Percentiles rank a stretch among this genome's conserved stretches.
Evolutionary conservation across 331 rosid genomes (phyloP).

Genomic region (Acacia pycnantha): DNA sequence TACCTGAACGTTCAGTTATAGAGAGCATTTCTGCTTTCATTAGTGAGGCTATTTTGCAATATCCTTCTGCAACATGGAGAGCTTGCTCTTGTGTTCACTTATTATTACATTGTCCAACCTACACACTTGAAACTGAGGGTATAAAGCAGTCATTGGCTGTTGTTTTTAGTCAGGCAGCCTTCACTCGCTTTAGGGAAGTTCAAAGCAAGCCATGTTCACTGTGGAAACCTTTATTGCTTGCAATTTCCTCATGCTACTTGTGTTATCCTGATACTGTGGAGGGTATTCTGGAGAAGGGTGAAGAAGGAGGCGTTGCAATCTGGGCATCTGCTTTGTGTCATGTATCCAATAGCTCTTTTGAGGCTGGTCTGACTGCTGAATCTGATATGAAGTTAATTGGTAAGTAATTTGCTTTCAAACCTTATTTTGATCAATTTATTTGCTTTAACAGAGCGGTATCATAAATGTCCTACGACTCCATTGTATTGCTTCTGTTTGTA

Average conservation of each 20-base stretch:
- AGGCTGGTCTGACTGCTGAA: conserved; percentile 49
- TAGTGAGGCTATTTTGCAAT: conserved; percentile 69
- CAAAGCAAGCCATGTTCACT: conserved; percentile 52
- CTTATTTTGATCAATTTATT: conserved; percentile 17
- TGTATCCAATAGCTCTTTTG: conserved; percentile 53
- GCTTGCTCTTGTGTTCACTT: conserved; percentile 86
- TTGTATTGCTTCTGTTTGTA: not conserved
- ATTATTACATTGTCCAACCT: conserved; percentile 63
- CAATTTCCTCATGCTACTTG: conserved; percentile 81
- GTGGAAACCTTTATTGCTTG: conserved; percentile 85
- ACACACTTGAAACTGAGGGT: conserved; percentile 59
- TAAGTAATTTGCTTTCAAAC: conserved; percentile 39
- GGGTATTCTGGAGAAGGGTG: conserved; percentile 65
- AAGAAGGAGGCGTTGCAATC: conserved; percentile 52
- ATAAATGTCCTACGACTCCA: not conserved
- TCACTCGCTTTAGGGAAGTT: conserved; percentile 55
- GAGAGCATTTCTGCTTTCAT: conserved; percentile 73
- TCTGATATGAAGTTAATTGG: conserved; percentile 79
- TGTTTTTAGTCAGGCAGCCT: conserved; percentile 58
- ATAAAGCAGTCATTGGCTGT: conserved; percentile 64
- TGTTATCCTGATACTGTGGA: conserved; percentile 72
- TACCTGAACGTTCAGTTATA: conserved; percentile 63
- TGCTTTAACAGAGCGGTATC: not conserved
- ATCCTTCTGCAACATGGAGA: conserved; percentile 75
- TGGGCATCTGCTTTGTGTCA: conserved; percentile 74